phyloP scores from a whole-genome alignment of 441 rosid genomes.

The Euphorbia corollata region DNA sequence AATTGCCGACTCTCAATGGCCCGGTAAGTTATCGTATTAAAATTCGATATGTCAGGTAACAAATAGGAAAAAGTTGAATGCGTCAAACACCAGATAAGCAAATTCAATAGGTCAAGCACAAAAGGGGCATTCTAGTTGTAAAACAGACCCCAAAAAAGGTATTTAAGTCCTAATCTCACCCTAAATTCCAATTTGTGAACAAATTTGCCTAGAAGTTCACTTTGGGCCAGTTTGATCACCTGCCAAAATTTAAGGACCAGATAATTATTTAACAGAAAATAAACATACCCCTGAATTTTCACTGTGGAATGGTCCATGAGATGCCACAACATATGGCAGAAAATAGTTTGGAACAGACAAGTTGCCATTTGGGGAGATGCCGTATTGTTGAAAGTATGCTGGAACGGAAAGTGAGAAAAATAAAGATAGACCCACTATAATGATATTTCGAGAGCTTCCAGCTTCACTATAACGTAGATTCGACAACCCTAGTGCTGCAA shows the following conservation, averaged over 20 bases:
- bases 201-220: background rate
- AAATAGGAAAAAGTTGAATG: no score
- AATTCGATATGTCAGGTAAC: no score
- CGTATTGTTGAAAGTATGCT: conserved; percentile 93
- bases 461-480: conserved; percentile 95
- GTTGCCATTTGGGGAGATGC: conserved; percentile 66
- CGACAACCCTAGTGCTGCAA: conserved; percentile 82
- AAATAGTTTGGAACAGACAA: conserved; percentile 73
- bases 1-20: no score
- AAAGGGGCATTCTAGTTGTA: no score
- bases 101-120: no score
- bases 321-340: conserved; percentile 76
- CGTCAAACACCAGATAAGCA: no score
- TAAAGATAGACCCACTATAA: conserved; percentile 78
- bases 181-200: background rate
- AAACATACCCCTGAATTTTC: conserved; percentile 59
- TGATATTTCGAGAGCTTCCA: conserved; percentile 93
- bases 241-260: background rate
- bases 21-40: no score
- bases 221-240: background rate
- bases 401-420: conserved; percentile 90
- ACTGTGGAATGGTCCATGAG: conserved; percentile 79
- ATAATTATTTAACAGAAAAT: background rate
- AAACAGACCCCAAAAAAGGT: no score
- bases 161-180: no score